Percentiles rank a stretch among this genome's conserved stretches.
These are phyloP conservation scores for Haplosporangium sp. DNA, from an alignment of 371 early-diverging fungal species.

Conservation along the genomic window DNA sequence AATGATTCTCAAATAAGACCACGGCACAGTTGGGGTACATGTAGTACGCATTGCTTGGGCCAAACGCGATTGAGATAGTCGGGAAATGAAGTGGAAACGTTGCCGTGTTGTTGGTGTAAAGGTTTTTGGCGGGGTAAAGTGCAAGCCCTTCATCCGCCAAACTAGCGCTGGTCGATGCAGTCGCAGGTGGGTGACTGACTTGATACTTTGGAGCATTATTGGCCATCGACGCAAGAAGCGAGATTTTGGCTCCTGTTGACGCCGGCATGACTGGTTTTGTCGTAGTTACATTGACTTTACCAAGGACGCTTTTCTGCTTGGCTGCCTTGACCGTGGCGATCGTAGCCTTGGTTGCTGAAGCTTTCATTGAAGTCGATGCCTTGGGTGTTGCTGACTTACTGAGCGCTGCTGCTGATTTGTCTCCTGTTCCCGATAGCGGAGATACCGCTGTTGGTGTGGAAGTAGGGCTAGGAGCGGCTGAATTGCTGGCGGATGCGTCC, in stretches of 20 bases:
- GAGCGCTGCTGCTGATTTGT: neutral
- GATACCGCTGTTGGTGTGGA: neutral
- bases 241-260: slow-evolving; percentile 21
- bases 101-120: slow-evolving; percentile 51
- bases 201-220: slow-evolving; percentile 20
- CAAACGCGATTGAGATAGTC: slow-evolving; percentile 70
- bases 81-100: slow-evolving; percentile 63
- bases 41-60: slow-evolving; percentile 56
- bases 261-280: slow-evolving; percentile 4
- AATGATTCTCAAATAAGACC: slow-evolving; percentile 61
- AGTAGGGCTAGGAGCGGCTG: neutral
- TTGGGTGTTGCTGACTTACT: neutral
- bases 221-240: slow-evolving; percentile 16
- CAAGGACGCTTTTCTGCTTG: slow-evolving; percentile 5
- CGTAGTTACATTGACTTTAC: neutral
- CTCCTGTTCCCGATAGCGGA: neutral
- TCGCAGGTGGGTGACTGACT: slow-evolving; percentile 3
- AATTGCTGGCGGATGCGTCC: neutral
- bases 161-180: neutral
- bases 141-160: slow-evolving; percentile 35
- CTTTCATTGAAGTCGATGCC: neutral
- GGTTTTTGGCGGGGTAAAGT: slow-evolving; percentile 32
- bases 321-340: neutral
- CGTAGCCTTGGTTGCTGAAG: neutral
- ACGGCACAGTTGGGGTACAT: slow-evolving; percentile 71